Evolutionary conservation across 192 early-diverging fungal species (phyloP).

Genomic region (Coemansia sp.): DNA sequence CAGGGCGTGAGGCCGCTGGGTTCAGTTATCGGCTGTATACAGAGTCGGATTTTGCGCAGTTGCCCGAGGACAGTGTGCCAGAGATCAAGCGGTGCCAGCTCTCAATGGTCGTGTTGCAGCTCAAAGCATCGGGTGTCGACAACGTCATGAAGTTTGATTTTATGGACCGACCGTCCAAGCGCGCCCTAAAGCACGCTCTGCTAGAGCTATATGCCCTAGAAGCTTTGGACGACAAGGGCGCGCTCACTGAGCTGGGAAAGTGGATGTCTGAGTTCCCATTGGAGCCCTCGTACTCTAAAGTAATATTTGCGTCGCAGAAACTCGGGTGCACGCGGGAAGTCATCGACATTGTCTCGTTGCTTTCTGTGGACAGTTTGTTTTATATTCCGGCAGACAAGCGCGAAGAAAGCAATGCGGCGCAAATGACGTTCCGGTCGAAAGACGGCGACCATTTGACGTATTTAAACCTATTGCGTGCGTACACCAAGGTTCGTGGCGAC

Average conservation of each 20-base stretch:
- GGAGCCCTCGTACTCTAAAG: constrained; percentile 86
- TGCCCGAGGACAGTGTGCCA: constrained; percentile 80
- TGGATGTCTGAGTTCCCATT: constrained; percentile 92
- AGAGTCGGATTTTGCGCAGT: constrained; percentile 69
- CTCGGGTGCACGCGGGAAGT: constrained; percentile 81
- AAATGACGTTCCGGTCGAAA: constrained; percentile 74
- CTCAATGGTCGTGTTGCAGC: constrained; percentile 75
- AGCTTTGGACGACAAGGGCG: constrained; percentile 80
- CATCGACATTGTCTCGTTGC: constrained; percentile 84
- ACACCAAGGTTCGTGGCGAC: constrained; percentile 75
- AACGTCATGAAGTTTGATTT: constrained; percentile 92
- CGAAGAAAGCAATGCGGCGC: constrained; percentile 78
- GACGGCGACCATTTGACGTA: constrained; percentile 95
- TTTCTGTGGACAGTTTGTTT: constrained; percentile 92
- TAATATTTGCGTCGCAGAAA: constrained; percentile 78
- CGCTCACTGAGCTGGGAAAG: constrained; percentile 72
- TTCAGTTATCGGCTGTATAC: constrained; percentile 92
- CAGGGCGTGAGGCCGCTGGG: constrained; percentile 94
- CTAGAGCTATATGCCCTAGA: constrained; percentile 87
- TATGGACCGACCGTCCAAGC: constrained; percentile 85
- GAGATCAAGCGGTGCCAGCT: constrained; percentile 95
- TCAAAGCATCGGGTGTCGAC: constrained; percentile 90
- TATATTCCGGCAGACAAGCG: constrained; percentile 84
- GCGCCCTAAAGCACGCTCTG: constrained; percentile 74
- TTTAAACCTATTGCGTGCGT: constrained; percentile 79